Evolutionary conservation across 495 filamentous ascomycete genomes (phyloP), one percentile per base, ranked within the genome.

Genomic region (Annulohypoxylon stygium): DNA sequence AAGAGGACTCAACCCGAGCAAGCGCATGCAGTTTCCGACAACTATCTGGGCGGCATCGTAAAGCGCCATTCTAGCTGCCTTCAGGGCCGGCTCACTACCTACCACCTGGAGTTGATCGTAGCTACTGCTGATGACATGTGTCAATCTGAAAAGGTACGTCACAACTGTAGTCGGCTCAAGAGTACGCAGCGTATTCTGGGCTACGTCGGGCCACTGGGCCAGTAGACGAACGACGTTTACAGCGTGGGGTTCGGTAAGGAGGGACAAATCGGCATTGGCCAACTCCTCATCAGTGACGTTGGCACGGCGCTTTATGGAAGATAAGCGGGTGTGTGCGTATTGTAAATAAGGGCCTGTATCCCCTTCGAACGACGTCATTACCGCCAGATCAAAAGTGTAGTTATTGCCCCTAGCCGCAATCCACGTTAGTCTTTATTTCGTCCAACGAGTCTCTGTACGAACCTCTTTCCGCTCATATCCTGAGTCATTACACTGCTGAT

Each of bases 101-200:
- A 95, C 87, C 25, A 97, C 91, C 77, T 92, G 87, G 36, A 97
- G 86, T 4, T 92, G 87, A 74, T 94, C 93, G 78, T 96, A 97
- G 78, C 90, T 92, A 41, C 90, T 92, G 84, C 92, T 95, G 62
- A 97, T 81, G 58, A 89, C 85, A 78, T 96, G 93, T 0, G 93
- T 97, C 91, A 97, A 91, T 81, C 90, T 91, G 85, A 95, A 95
- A 50, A 97, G 88, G 81, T 96, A 97, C 10, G 89, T 90, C 36
- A 97, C 83, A 57, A 97, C 81, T 0, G 89, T 90, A 8, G 87
- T 86, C 6, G 90, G 90, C 78, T 92, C 90, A 5, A 89, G 83
- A 0, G 89, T 90, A 76, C 87, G 88, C 23, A 91, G 82, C 0
- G 89, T 90, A 66, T 90, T 90, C 72, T 87, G 82, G 16, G 90